phyloP scores from a whole-genome alignment of 306 rosid genomes.

The Quercus rubra region DNA sequence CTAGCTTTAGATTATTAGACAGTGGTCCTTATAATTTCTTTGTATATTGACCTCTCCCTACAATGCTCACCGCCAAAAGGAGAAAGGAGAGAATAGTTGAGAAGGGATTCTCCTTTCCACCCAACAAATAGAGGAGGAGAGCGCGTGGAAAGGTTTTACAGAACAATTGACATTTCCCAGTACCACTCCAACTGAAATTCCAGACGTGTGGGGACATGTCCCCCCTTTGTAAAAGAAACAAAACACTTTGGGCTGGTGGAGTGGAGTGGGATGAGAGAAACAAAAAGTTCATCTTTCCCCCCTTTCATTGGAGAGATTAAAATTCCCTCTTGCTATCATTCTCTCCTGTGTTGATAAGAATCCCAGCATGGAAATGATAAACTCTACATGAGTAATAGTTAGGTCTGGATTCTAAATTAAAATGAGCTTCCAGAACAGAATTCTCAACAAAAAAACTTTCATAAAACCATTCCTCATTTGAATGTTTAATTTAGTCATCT shows the following conservation, averaged over 20 bases:
- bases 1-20: constrained; percentile 17
- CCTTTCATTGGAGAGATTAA: constrained; percentile 28
- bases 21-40: constrained; percentile 16
- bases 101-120: constrained; percentile 23
- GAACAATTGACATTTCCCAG: constrained; percentile 9
- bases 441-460: not conserved
- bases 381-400: constrained; percentile 15
- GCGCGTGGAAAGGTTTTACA: constrained; percentile 10
- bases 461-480: not conserved
- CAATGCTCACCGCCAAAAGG: constrained; percentile 6
- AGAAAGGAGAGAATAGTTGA: constrained; percentile 7
- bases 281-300: constrained; percentile 13
- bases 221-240: constrained; percentile 32
- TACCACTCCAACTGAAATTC: constrained; percentile 15
- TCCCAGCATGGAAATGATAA: constrained; percentile 36
- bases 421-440: not conserved
- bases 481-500: not conserved
- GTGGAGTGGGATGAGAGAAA: constrained; percentile 33
- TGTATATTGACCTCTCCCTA: not conserved
- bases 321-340: constrained; percentile 35
- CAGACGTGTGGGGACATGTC: constrained; percentile 43
- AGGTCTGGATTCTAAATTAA: not conserved
- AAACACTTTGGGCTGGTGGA: constrained; percentile 31
- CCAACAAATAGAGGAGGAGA: not conserved
- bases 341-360: constrained; percentile 45